Evolutionary conservation across 2,329 filamentous ascomycete genomes (phyloP).

Genomic region (Pyrenochaeta sp.): DNA sequence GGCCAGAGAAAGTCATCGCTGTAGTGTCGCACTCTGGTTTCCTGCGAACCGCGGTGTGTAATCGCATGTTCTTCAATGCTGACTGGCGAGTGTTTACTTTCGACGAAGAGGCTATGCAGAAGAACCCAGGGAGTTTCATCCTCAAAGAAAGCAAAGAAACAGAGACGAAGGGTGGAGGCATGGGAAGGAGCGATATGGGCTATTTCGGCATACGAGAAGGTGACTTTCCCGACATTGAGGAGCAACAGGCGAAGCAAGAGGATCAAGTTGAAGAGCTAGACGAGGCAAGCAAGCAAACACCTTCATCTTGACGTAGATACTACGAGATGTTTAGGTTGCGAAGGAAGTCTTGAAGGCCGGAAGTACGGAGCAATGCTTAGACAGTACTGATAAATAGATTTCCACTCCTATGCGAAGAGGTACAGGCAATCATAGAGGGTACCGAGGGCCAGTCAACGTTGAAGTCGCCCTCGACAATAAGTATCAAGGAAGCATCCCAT

Average conservation of each 20-base stretch:
- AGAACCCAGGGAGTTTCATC: conserved; percentile 47
- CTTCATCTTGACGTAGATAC: background rate
- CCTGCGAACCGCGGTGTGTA: conserved; percentile 64
- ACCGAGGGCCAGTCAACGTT: background rate
- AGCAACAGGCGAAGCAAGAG: conserved; percentile 15
- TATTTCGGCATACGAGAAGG: conserved; percentile 31
- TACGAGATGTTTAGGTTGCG: background rate
- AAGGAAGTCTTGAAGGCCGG: background rate
- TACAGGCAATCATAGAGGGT: background rate
- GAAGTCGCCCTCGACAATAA: background rate
- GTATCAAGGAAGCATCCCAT: background rate
- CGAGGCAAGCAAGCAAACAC: conserved; percentile 29
- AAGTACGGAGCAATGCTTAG: background rate
- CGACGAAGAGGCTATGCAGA: conserved; percentile 56
- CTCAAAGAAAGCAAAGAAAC: conserved; percentile 61
- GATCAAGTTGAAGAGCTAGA: conserved; percentile 17
- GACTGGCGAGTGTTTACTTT: conserved; percentile 72
- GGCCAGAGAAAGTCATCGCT: conserved; percentile 68
- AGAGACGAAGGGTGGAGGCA: conserved; percentile 56
- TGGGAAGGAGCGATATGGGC: conserved; percentile 59
- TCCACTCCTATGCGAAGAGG: background rate
- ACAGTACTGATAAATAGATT: background rate
- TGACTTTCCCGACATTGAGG: conserved; percentile 39
- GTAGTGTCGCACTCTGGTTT: conserved; percentile 74
- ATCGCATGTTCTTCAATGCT: conserved; percentile 63